Evolutionary conservation across 2,329 filamentous ascomycete species (phyloP), one percentile per base, ranked within the genome.

Genomic region (Phoma sp.): DNA sequence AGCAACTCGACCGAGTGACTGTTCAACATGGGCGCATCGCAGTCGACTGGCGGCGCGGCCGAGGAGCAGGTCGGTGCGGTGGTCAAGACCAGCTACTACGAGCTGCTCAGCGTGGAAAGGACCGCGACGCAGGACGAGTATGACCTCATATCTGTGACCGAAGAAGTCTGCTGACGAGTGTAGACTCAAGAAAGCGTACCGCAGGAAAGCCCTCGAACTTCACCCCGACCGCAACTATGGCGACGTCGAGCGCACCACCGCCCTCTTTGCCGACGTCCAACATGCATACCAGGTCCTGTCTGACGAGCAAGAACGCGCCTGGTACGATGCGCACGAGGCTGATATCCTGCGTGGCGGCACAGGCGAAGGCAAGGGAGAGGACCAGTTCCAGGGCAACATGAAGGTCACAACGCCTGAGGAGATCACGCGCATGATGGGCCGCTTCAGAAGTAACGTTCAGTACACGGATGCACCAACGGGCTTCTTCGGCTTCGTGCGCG

Each of bases 271-370:
- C 44, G 92, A 97, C 70, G 83, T 98, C 25, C 93, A 97, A 74
- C 84, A 92, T 32, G 95, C 95, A 41, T 96, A 99, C 73, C 91
- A 98, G 74, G 86, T 99, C n/a, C 84, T 99, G 1, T 96, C 93
- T 1, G 95, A 99, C 73, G 87, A 92, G 9, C 93, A 99, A 72
- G 95, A 99, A 74, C 86, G 95, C 64, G 89, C 93, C 29, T 99
- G 95, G 95, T 99, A 99, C 78, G 93, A 99, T 76, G 92, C 92
- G 2, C 95, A 99, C 71, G 88, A 91, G 57, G 88, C 92, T 64
- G 87, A 89, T 45, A 96, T 98, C 58, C 78, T 98, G 58, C 83
- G 84, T 27, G 89, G 88, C 35, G 82, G 84, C 52, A 84, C 86
- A 48, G 79, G 79, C 29, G 78, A 75, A 24, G 68, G 62, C 18